Conservation (phyloP, 2,329 filamentous ascomycete species). For the Rutstroemia sp. region DNA sequence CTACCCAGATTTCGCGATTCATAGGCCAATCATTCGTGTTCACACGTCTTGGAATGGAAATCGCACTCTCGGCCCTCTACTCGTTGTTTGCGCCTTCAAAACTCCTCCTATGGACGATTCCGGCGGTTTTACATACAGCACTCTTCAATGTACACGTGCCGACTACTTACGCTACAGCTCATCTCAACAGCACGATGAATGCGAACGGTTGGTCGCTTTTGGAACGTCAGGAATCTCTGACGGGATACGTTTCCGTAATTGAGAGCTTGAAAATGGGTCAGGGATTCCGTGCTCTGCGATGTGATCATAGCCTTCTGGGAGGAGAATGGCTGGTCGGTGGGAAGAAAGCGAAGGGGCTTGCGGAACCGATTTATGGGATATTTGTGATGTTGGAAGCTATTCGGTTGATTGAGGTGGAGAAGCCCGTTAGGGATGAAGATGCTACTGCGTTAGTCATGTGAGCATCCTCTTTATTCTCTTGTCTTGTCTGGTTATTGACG, state of each 20-base stretch:
- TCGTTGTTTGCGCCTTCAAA: conserved; percentile 61
- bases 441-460: conserved; percentile 82
- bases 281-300: conserved; percentile 76
- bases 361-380: conserved; percentile 90
- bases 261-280: conserved; percentile 54
- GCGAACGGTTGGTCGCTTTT: conserved; percentile 66
- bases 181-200: conserved; percentile 59
- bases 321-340: conserved; percentile 71
- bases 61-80: conserved; percentile 59
- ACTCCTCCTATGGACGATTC: conserved; percentile 57
- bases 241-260: conserved; percentile 86
- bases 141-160: conserved; percentile 69
- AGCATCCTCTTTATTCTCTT: conserved; percentile 30
- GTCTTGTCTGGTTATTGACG: background rate
- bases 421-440: conserved; percentile 47
- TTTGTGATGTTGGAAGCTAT: conserved; percentile 94
- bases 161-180: conserved; percentile 48
- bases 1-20: conserved; percentile 36
- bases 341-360: conserved; percentile 58
- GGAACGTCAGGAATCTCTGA: conserved; percentile 77
- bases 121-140: conserved; percentile 65
- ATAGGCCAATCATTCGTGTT: conserved; percentile 58
- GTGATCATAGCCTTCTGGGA: conserved; percentile 88
- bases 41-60: conserved; percentile 65
- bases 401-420: conserved; percentile 60